Evolutionary conservation across 257 asterid species (phyloP).

Genomic region (Solanum megistacrolobum): DNA sequence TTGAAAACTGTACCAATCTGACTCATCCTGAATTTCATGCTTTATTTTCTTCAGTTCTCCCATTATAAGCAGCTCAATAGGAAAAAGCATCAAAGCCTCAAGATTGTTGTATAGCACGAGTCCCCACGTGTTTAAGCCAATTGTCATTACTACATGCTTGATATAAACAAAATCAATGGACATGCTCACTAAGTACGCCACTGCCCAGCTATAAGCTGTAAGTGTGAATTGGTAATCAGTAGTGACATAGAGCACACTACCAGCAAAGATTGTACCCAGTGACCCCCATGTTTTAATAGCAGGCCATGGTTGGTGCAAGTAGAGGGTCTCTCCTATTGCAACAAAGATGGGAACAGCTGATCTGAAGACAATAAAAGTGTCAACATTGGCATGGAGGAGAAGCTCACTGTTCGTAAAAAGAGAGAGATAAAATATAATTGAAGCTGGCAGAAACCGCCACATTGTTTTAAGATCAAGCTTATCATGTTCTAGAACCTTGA

Average conservation of each 20-base stretch:
- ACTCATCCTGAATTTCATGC: conserved; percentile 61
- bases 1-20: conserved; percentile 62
- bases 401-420: conserved; percentile 90
- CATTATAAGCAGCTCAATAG: conserved; percentile 83
- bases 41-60: conserved; percentile 85
- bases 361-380: conserved; percentile 84
- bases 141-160: conserved; percentile 93
- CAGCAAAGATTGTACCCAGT: conserved; percentile 72
- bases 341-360: conserved; percentile 93
- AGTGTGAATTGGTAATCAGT: conserved; percentile 87
- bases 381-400: conserved; percentile 93
- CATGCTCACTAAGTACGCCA: conserved; percentile 87
- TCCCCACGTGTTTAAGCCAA: conserved; percentile 92
- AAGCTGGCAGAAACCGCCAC: conserved; percentile 98
- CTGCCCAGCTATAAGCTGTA: conserved; percentile 84
- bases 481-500: conserved; percentile 64
- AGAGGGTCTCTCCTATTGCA: conserved; percentile 84
- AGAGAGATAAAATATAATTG: conserved; percentile 70
- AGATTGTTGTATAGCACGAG: conserved; percentile 90
- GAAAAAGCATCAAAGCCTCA: conserved; percentile 85
- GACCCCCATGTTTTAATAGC: conserved; percentile 68
- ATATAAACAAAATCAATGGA: conserved; percentile 90
- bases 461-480: conserved; percentile 64
- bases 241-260: conserved; percentile 71
- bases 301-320: conserved; percentile 94